Base-by-base conservation (phyloP, 192 early-diverging fungal genomes). In the Coemansia sp. region DNA sequence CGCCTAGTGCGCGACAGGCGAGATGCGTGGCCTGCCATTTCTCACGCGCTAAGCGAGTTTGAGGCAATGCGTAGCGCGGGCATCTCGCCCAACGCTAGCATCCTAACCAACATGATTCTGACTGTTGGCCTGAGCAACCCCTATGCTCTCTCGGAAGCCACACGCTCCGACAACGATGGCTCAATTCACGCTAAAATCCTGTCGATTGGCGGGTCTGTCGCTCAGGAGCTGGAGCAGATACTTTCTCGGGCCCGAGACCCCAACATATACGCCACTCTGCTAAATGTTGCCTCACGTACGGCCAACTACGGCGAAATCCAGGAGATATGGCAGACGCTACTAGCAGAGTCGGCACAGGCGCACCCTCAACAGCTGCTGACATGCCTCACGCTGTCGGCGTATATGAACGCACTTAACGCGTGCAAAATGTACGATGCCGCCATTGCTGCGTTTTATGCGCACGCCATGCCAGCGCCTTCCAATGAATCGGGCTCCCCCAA, bases 91-190 rank as follows among this genome's bases (percentile, higher is more conserved):
- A 81, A 81, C 31, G 63, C 67, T 8, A 66, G 50, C 3, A 72
- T 81, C 10, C 67, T 81, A 27, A 81, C 79, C 15, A 81, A 73
- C 31, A 21, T 81, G 4, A 42, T 75, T 11, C 45, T 81, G 67
- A 81, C 68, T n/a, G 57, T 76, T 2, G 79, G 70, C n/a, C 64
- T 76, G 34, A 62, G 48, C 61, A 69, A 77, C 23, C 50, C 53
- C 12, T 67, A 62, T 45, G 57, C 64, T 10, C 19, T 9, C 46
- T 19, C 45, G 5, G 46, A 48, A 21, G 19, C 23, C 4, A 29
- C 12, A 6, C 48, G 9, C n/a, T 50, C 48, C 25, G 21, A 19
- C 48, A 23, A 19, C 21, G 21, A 19, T 10, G 15, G 14, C 25
- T 29, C 51, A 25, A 12, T 53, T 37, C 46, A 58, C 39, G 38